A percentile compares a stretch with the other conserved stretches of the same genome.
These are phyloP conservation scores for Pyrenochaeta sp. DNA, from an alignment of 2,329 filamentous ascomycete genomes.

Conservation along the genomic window DNA sequence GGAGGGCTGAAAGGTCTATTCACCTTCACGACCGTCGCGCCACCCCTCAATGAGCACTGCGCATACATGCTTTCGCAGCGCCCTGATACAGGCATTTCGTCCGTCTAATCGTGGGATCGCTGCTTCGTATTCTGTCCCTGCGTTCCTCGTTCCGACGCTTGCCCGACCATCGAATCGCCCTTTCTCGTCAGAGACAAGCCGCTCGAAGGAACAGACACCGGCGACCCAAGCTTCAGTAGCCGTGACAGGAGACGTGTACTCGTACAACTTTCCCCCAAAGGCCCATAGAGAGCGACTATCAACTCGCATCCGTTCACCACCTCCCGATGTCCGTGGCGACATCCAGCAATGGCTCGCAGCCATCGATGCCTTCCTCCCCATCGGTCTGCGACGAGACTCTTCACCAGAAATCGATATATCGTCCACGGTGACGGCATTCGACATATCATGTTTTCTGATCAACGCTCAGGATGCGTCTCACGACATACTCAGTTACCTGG, in stretches of 20 bases:
- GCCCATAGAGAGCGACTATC: slow-evolving; percentile 7
- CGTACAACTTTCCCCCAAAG: slow-evolving; percentile 17
- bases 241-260: not conserved
- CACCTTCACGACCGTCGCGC: slow-evolving; percentile 21
- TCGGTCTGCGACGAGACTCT: slow-evolving; percentile 35
- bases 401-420: slow-evolving; percentile 16
- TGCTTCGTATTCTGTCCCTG: slow-evolving; percentile 36
- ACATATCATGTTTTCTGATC: slow-evolving; percentile 37
- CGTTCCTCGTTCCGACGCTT: slow-evolving; percentile 47
- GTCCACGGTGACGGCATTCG: slow-evolving; percentile 31
- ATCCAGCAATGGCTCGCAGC: slow-evolving; percentile 45
- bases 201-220: slow-evolving; percentile 13
- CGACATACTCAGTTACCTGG: slow-evolving; percentile 54
- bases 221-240: slow-evolving; percentile 3
- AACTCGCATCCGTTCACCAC: slow-evolving; percentile 34
- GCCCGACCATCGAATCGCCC: slow-evolving; percentile 31
- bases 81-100: slow-evolving; percentile 48
- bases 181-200: slow-evolving; percentile 35
- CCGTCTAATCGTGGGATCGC: slow-evolving; percentile 28
- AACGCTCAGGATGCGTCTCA: slow-evolving; percentile 39
- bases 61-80: slow-evolving; percentile 48
- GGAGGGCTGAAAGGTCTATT: slow-evolving; percentile 20
- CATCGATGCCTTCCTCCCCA: slow-evolving; percentile 50
- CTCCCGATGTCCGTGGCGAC: slow-evolving; percentile 27
- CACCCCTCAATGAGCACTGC: slow-evolving; percentile 49